Percentiles rank a stretch among this genome's conserved stretches.
phyloP scores from a whole-genome alignment of 1,284 basidiomycete genomes.

The Ceratorhiza oryzae-sativae region DNA sequence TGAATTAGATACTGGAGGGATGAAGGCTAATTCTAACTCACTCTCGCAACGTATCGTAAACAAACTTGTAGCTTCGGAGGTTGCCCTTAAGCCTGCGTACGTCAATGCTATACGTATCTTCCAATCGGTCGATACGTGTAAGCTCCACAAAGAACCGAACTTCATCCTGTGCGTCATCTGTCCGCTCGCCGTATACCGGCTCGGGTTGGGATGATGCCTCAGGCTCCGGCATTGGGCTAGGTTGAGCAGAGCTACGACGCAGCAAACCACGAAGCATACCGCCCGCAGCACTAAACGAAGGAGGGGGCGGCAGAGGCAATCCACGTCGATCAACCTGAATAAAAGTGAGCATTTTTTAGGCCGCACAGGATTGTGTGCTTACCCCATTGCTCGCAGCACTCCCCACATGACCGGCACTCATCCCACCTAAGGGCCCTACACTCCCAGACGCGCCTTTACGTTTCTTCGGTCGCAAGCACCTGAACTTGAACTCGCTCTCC shows the following conservation, averaged over 20 bases:
- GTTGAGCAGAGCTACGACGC: slow-evolving; percentile 85
- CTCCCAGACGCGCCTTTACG: slow-evolving; percentile 57
- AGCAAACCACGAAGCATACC: slow-evolving; percentile 86
- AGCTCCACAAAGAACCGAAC: slow-evolving; percentile 92
- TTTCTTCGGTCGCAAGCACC: slow-evolving; percentile 78
- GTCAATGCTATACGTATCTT: slow-evolving; percentile 87
- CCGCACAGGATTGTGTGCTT: too few relatives aligned
- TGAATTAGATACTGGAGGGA: neutral
- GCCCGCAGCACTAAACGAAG: slow-evolving; percentile 67
- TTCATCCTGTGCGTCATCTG: slow-evolving; percentile 88
- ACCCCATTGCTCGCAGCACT: slow-evolving; percentile 68
- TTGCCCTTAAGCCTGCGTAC: slow-evolving; percentile 92
- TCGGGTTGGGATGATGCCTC: slow-evolving; percentile 53
- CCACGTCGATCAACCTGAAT: slow-evolving; percentile 81
- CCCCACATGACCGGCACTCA: slow-evolving; percentile 40
- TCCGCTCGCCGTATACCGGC: slow-evolving; percentile 76
- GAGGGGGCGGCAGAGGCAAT: slow-evolving; percentile 75
- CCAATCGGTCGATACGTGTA: slow-evolving; percentile 84
- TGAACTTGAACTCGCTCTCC: slow-evolving; percentile 88
- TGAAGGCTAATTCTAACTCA: too few relatives aligned
- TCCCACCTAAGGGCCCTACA: slow-evolving; percentile 23
- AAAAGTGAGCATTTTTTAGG: neutral
- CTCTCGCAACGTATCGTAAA: slow-evolving; percentile 90
- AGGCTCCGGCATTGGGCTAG: slow-evolving; percentile 19
- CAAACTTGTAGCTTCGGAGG: slow-evolving; percentile 90